These are phyloP conservation scores for Ceratobasidium sp. DNA, from an alignment of 1,284 basidiomycete species.

Conservation along the genomic window DNA sequence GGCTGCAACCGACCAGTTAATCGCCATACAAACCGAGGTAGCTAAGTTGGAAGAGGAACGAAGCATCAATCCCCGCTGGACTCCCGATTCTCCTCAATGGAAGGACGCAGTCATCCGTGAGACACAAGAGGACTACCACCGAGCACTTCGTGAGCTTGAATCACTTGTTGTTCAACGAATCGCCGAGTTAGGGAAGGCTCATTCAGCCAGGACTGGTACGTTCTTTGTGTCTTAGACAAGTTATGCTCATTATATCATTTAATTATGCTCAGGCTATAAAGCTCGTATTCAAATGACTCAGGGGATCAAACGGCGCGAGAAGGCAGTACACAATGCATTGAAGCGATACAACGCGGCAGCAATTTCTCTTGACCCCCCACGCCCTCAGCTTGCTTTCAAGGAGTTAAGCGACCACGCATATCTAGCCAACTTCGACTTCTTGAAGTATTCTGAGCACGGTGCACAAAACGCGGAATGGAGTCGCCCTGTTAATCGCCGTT, in stretches of 20 bases:
- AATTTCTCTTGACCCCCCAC: constrained; percentile 50
- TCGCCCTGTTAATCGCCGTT: constrained; percentile 51
- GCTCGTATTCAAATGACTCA: constrained; percentile 55
- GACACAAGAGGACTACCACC: neutral
- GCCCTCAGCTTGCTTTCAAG: constrained; percentile 53
- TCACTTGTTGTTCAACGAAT: constrained; percentile 30
- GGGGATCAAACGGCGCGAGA: constrained; percentile 50
- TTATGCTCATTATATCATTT: neutral
- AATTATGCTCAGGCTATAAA: constrained; percentile 53
- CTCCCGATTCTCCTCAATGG: constrained; percentile 33
- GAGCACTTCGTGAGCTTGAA: constrained; percentile 51
- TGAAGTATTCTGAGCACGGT: constrained; percentile 55
- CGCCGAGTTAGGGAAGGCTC: constrained; percentile 42
- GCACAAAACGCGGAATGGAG: constrained; percentile 55
- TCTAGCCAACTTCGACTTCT: constrained; percentile 58
- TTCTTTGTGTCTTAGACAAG: neutral
- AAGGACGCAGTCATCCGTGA: constrained; percentile 11
- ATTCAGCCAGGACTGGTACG: constrained; percentile 23
- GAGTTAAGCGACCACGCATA: constrained; percentile 56
- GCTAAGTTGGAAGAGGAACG: neutral
- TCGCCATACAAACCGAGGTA: neutral
- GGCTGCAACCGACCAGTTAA: neutral
- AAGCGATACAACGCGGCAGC: constrained; percentile 54
- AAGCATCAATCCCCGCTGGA: neutral
- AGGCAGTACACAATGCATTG: constrained; percentile 14